These are phyloP conservation scores for Thielaviopsis musarum DNA, from an alignment of 2,329 filamentous ascomycete species.

Conservation along the genomic window DNA sequence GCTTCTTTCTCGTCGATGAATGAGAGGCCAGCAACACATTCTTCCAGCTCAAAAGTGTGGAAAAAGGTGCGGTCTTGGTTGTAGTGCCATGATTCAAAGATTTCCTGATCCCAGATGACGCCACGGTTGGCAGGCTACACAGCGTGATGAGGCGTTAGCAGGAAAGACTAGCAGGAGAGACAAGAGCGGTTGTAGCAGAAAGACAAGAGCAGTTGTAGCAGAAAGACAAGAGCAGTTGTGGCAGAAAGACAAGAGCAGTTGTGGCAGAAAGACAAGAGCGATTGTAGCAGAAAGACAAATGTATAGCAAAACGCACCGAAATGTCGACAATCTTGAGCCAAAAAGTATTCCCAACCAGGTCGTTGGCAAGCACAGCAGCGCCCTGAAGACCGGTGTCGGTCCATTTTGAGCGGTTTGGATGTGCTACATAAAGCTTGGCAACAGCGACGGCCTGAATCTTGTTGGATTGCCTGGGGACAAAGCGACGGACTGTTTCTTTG, in stretches of 20 bases:
- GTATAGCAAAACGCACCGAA: conserved; percentile 44
- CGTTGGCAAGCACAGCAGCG: conserved; percentile 79
- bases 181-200: background rate
- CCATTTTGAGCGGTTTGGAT: conserved; percentile 76
- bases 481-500: conserved; percentile 90
- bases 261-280: background rate
- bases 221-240: background rate
- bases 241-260: too few relatives aligned
- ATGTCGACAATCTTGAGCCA: conserved; percentile 97
- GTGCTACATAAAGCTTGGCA: conserved; percentile 81
- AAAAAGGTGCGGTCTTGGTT: conserved; percentile 97
- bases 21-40: conserved; percentile 75
- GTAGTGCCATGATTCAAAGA: conserved; percentile 88
- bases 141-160: conserved; percentile 12
- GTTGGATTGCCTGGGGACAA: conserved; percentile 84
- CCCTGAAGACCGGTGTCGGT: conserved; percentile 87
- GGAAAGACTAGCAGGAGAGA: conserved; percentile 7
- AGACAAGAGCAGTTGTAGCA: conserved; percentile 3
- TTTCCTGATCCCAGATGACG: conserved; percentile 94
- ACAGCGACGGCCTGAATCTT: conserved; percentile 96
- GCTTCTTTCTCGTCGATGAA: conserved; percentile 97
- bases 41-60: conserved; percentile 89
- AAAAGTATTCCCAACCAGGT: conserved; percentile 85
- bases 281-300: background rate
- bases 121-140: conserved; percentile 56